Conservation (phyloP, 75 land plant species). For the Pinus taeda region DNA sequence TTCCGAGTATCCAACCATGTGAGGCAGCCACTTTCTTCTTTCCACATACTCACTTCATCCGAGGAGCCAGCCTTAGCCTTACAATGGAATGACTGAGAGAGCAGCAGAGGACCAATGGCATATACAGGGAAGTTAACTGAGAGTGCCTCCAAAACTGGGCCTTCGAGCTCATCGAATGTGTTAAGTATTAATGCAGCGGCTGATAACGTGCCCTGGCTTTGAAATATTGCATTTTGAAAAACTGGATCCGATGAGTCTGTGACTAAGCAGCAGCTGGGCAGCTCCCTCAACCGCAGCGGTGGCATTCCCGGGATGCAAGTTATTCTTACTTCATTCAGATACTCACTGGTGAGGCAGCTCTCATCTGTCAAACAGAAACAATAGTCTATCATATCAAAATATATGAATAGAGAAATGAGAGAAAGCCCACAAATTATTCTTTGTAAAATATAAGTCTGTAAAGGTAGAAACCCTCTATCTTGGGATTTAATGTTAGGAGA, state of each 20-base stretch:
- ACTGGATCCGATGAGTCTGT: conserved; percentile 7
- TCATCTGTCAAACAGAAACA: conserved; percentile 26
- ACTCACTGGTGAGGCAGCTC: neutral
- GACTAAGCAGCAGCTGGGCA: conserved; percentile 33
- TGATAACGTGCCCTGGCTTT: neutral
- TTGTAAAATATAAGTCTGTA: too few species aligned
- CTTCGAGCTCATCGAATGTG: conserved; percentile 17
- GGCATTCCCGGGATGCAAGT: conserved; percentile 42
- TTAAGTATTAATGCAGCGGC: conserved; percentile 9
- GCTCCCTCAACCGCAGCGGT: conserved; percentile 28
- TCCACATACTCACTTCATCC: neutral
- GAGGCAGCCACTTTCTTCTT: conserved; percentile 12
- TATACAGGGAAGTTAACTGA: neutral
- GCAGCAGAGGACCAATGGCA: conserved; percentile 12
- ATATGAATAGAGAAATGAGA: neutral
- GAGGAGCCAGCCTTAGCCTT: conserved; percentile 1
- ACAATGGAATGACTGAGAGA: neutral
- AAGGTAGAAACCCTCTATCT: too few species aligned
- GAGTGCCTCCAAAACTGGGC: conserved; percentile 11
- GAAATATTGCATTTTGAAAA: neutral
- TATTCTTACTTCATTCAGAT: conserved; percentile 21
- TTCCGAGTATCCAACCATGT: conserved; percentile 35
- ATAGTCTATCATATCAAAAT: neutral
- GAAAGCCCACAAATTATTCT: too few species aligned
- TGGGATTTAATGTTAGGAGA: too few species aligned